Percentiles rank a stretch among this genome's conserved stretches.
phyloP scores from a whole-genome alignment of 2,329 filamentous ascomycete species.

The Cladophialophora psammophila region DNA sequence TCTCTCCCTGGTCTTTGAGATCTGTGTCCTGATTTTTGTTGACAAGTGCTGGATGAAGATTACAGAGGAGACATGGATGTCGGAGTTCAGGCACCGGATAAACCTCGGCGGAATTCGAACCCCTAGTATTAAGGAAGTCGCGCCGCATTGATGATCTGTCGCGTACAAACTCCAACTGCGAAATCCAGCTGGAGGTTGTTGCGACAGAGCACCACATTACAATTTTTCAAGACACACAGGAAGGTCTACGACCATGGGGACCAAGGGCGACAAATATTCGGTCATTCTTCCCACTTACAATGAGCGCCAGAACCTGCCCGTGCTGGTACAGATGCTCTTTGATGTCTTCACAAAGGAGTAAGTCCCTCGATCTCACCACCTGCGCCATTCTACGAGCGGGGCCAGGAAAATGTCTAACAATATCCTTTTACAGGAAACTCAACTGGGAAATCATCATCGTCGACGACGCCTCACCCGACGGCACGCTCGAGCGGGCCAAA shows the following conservation, averaged over 20 bases:
- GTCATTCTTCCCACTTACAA: constrained; percentile 98
- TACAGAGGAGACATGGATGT: constrained; percentile 1
- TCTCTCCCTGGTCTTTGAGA: background rate
- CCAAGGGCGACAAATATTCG: constrained; percentile 78
- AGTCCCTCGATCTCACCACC: constrained; percentile 41
- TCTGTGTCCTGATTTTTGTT: background rate
- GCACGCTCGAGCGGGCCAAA: constrained; percentile 86
- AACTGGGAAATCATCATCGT: constrained; percentile 98
- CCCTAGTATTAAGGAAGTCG: background rate
- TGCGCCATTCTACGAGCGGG: background rate
- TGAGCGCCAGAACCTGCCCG: constrained; percentile 94
- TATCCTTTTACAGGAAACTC: constrained; percentile 69
- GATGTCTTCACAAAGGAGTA: constrained; percentile 90
- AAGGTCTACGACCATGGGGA: constrained; percentile 44
- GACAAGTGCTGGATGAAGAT: background rate
- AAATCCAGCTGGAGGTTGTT: constrained; percentile 1
- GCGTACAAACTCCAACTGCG: constrained; percentile 6
- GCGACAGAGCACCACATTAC: constrained; percentile 1
- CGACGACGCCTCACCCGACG: constrained; percentile 96
- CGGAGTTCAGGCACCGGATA: background rate
- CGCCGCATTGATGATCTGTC: constrained; percentile 18
- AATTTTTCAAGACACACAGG: background rate
- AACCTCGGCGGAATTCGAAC: constrained; percentile 3
- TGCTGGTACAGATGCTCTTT: constrained; percentile 93
- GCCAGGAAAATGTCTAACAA: background rate